Evolutionary conservation across 768 basidiomycete genomes (phyloP).

Genomic region (Lentinula sp.): DNA sequence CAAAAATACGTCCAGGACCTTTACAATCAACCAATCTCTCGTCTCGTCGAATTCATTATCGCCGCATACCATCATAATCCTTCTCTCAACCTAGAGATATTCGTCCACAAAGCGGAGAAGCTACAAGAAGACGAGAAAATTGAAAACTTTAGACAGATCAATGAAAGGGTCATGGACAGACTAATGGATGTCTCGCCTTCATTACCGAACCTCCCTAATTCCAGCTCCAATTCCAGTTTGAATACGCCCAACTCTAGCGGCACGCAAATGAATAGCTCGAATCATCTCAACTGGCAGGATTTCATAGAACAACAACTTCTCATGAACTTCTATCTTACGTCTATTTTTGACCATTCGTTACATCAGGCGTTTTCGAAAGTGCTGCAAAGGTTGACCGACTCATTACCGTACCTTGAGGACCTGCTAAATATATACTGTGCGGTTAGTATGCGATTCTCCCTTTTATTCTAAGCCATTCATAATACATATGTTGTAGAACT

Average conservation of each 20-base stretch:
- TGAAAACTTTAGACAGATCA: slow-evolving; percentile 88
- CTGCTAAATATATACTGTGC: slow-evolving; percentile 82
- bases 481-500: slow-evolving; percentile 52
- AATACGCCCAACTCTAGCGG: background rate
- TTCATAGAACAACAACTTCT: slow-evolving; percentile 58
- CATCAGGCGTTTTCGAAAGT: slow-evolving; percentile 91
- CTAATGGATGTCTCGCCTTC: slow-evolving; percentile 56
- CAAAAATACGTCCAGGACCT: background rate
- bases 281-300: slow-evolving; percentile 26
- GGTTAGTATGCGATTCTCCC: slow-evolving; percentile 22
- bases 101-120: slow-evolving; percentile 91
- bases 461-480: background rate
- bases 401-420: slow-evolving; percentile 81
- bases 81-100: slow-evolving; percentile 78
- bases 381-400: slow-evolving; percentile 80
- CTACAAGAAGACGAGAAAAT: slow-evolving; percentile 88
- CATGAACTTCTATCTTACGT: slow-evolving; percentile 87
- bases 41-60: slow-evolving; percentile 76
- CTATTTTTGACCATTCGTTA: slow-evolving; percentile 87
- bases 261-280: background rate
- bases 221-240: background rate
- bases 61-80: slow-evolving; percentile 20
- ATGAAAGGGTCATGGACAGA: slow-evolving; percentile 80
- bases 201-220: background rate
- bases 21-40: slow-evolving; percentile 24